These are phyloP conservation scores for Podaxis rugospora DNA, from an alignment of 768 basidiomycete genomes.

Conservation along the genomic window DNA sequence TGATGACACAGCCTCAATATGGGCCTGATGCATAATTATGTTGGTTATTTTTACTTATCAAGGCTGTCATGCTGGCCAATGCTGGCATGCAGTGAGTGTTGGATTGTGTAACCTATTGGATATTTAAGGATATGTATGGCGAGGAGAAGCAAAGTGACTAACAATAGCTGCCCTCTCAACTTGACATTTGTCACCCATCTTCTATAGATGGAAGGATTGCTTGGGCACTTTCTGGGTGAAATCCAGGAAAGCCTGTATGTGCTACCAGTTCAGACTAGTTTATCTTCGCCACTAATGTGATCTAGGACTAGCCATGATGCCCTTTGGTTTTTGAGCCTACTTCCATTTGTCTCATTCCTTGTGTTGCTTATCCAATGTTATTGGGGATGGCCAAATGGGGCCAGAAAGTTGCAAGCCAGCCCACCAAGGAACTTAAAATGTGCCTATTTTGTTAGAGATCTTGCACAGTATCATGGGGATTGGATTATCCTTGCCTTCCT, in stretches of 20 bases:
- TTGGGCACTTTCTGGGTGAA: not conserved
- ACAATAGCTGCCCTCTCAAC: not conserved
- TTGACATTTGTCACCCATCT: not conserved
- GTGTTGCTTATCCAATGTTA: constrained; percentile 1
- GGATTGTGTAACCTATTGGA: not conserved
- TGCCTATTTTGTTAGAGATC: constrained; percentile 11
- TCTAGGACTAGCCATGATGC: not conserved
- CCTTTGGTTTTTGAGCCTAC: not conserved
- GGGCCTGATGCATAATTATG: too few relatives aligned
- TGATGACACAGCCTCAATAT: too few relatives aligned
- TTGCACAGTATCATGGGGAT: constrained; percentile 44
- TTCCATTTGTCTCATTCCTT: not conserved
- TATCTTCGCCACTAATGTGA: not conserved
- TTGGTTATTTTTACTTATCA: too few relatives aligned
- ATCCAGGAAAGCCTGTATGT: not conserved
- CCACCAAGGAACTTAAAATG: not conserved
- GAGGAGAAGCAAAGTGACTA: not conserved
- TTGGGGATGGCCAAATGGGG: not conserved
- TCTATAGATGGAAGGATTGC: not conserved
- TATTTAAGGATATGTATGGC: not conserved
- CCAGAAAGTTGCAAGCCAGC: not conserved
- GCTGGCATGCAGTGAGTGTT: not conserved
- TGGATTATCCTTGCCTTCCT: constrained; percentile 42
- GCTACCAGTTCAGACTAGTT: not conserved
- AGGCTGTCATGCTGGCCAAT: too few relatives aligned